A percentile compares a stretch with the other conserved stretches of the same genome.
These are phyloP conservation scores for Fusarium oxysporum DNA, from an alignment of 2,329 filamentous ascomycete species.

Conservation along the genomic window DNA sequence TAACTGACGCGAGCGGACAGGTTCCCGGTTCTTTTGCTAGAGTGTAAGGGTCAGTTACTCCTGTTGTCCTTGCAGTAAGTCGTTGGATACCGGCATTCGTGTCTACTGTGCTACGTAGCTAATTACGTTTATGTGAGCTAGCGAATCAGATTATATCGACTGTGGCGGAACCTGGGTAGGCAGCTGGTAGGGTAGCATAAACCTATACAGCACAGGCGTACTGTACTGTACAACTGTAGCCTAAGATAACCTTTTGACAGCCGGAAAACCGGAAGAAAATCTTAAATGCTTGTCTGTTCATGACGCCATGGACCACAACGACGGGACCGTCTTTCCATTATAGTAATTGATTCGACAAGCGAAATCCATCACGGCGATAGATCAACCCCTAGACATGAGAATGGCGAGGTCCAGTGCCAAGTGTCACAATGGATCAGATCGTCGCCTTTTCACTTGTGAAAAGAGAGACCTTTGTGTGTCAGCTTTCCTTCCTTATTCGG, in stretches of 20 bases:
- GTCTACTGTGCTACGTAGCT: neutral
- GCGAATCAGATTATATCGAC: constrained; percentile 26
- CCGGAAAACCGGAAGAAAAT: constrained; percentile 15
- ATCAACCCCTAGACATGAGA: neutral
- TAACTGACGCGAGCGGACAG: neutral
- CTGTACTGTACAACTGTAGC: neutral
- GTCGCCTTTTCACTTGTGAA: neutral
- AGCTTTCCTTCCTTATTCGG: constrained; percentile 26
- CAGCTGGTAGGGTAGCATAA: constrained; percentile 8
- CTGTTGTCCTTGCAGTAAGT: constrained; percentile 4
- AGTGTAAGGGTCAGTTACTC: neutral
- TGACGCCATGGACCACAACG: constrained; percentile 21
- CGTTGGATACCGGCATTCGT: constrained; percentile 2
- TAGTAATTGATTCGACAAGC: constrained; percentile 9
- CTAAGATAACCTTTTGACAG: constrained; percentile 7
- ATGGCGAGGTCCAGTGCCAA: neutral
- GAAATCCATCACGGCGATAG: constrained; percentile 20
- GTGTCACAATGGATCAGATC: constrained; percentile 21
- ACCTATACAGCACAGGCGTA: neutral
- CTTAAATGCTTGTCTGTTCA: neutral
- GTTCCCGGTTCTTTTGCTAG: neutral
- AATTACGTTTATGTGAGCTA: neutral
- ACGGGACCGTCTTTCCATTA: neutral
- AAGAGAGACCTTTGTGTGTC: neutral
- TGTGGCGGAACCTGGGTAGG: constrained; percentile 2